phyloP scores from a whole-genome alignment of 495 filamentous ascomycete genomes.

The Usnea hakonensis region DNA sequence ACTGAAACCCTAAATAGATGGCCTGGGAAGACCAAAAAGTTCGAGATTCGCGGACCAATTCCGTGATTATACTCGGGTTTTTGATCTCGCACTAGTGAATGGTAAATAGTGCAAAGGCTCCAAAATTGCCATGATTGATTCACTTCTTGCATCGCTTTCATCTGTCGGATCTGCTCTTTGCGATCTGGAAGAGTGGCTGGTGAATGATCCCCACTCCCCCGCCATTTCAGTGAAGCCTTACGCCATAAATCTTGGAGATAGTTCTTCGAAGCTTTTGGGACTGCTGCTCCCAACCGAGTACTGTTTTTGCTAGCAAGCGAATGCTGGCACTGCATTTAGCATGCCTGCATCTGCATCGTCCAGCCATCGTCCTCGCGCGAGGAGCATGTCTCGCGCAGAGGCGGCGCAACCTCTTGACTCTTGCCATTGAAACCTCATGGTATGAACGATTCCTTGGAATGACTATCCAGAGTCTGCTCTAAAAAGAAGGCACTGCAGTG shows the following conservation, averaged over 20 bases:
- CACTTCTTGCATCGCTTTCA: no score
- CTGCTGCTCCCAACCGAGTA: neutral
- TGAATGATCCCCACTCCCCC: neutral
- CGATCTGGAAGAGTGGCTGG: no score
- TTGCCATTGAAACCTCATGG: conserved; percentile 94
- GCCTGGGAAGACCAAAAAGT: neutral
- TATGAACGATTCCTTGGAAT: conserved; percentile 24
- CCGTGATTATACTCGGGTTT: neutral
- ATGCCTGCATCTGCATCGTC: conserved; percentile 8
- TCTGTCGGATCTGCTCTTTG: no score
- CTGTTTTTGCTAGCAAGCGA: neutral
- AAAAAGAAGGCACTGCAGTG: conserved; percentile 39
- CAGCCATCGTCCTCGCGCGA: neutral
- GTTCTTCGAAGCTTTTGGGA: neutral
- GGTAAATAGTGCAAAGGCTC: no score
- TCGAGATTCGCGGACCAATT: conserved; percentile 8
- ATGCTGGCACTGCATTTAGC: conserved; percentile 4
- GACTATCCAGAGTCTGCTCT: conserved; percentile 7
- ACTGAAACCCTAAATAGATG: neutral
- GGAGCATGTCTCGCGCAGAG: neutral
- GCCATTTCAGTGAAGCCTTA: neutral
- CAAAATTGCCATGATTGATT: no score
- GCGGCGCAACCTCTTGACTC: conserved; percentile 51
- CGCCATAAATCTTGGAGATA: neutral
- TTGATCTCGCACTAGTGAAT: no score